Percentiles rank a stretch among this genome's conserved stretches.
phyloP scores from a whole-genome alignment of 2,329 filamentous ascomycete species.

The Cladorrhinum sp. region DNA sequence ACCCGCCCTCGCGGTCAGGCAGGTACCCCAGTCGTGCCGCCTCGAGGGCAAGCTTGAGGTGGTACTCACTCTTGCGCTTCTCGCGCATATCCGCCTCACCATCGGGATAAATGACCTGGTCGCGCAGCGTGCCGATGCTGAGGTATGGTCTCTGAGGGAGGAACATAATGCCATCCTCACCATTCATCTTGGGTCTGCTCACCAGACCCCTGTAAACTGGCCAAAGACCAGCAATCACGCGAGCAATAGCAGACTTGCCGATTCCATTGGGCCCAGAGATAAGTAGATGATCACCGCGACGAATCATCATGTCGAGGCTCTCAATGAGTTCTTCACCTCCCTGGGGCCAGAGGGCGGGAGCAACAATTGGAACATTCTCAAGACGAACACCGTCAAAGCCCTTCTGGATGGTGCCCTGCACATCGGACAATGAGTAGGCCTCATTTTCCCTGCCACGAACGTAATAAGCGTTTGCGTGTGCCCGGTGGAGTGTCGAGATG shows the following conservation, averaged over 20 bases:
- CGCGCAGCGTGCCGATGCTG: conserved; percentile 84
- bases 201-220: conserved; percentile 92
- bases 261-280: conserved; percentile 95
- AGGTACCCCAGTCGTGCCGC: conserved; percentile 85
- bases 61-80: conserved; percentile 71
- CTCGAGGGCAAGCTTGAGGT: conserved; percentile 75
- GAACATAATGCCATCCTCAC: conserved; percentile 96
- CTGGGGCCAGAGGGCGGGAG: conserved; percentile 80
- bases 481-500: conserved; percentile 89
- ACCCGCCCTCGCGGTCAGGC: conserved; percentile 87
- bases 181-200: conserved; percentile 74
- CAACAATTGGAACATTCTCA: conserved; percentile 89
- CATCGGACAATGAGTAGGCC: conserved; percentile 83
- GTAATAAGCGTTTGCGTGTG: conserved; percentile 86
- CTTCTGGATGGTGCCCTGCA: conserved; percentile 89
- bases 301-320: conserved; percentile 82
- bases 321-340: conserved; percentile 91
- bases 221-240: conserved; percentile 90
- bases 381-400: conserved; percentile 93
- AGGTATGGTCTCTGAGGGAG: conserved; percentile 91
- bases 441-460: conserved; percentile 67
- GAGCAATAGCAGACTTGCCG: conserved; percentile 84
- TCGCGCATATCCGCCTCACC: conserved; percentile 91
- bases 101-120: conserved; percentile 97
- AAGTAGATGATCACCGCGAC: conserved; percentile 85